These are phyloP conservation scores for Exserohilum rostratum DNA, from an alignment of 2,329 filamentous ascomycete genomes.

Conservation along the genomic window DNA sequence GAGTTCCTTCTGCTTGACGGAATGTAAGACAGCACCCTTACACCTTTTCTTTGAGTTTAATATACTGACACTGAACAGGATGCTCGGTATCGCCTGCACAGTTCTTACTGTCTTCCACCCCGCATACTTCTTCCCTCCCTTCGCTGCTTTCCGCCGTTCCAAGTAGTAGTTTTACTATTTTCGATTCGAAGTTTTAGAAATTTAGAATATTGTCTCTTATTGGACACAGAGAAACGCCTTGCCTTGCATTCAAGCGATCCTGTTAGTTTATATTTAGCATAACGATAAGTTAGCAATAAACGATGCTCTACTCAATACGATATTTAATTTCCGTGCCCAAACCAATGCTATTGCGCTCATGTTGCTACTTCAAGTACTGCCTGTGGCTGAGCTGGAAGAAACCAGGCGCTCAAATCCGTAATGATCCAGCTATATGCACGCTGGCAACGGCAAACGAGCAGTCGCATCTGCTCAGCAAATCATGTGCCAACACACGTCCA, in stretches of 20 bases:
- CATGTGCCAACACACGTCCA: neutral
- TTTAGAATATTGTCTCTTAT: neutral
- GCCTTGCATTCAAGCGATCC: neutral
- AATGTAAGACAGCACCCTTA: slow-evolving; percentile 24
- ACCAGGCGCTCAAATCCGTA: too few relatives aligned
- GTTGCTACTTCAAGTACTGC: too few relatives aligned
- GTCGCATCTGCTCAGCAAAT: neutral
- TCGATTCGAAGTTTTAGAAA: neutral
- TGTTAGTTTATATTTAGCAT: slow-evolving; percentile 1
- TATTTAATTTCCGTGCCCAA: too few relatives aligned
- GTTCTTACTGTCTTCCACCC: slow-evolving; percentile 34
- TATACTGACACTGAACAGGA: slow-evolving; percentile 22
- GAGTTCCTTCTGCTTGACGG: slow-evolving; percentile 58
- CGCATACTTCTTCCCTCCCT: slow-evolving; percentile 37
- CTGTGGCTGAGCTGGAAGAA: neutral
- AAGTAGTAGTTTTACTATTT: slow-evolving; percentile 5
- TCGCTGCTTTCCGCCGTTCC: slow-evolving; percentile 29
- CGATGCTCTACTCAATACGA: too few relatives aligned
- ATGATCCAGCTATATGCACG: neutral
- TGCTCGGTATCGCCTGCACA: slow-evolving; percentile 36
- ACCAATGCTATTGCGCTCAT: too few relatives aligned
- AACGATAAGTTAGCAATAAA: slow-evolving; percentile 1
- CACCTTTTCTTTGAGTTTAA: neutral
- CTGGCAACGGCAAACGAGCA: neutral
- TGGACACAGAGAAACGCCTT: neutral